phyloP scores from a whole-genome alignment of 495 filamentous ascomycete genomes.

The Tetracladium marchalianum region DNA sequence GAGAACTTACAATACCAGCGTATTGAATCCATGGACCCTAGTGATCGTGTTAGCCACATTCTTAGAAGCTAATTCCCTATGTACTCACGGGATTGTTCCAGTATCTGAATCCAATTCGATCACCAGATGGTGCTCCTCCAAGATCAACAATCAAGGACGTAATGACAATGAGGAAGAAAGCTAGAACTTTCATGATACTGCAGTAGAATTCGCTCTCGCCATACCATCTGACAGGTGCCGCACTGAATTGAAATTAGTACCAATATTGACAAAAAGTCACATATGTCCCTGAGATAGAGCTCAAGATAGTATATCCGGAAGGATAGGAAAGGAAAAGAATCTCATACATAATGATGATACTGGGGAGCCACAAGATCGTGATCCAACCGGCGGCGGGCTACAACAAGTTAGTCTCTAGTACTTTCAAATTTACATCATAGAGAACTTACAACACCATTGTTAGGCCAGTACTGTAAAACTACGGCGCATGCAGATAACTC shows the following conservation, averaged over 20 bases:
- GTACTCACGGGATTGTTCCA: conserved; percentile 56
- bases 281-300: too few species aligned
- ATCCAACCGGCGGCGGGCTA: conserved; percentile 41
- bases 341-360: too few species aligned
- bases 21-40: conserved; percentile 22
- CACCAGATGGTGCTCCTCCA: conserved; percentile 42
- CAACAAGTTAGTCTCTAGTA: too few species aligned
- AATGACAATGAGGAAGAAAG: conserved; percentile 42
- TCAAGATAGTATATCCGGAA: too few species aligned
- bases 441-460: conserved; percentile 4
- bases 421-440: too few species aligned
- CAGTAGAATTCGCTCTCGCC: conserved; percentile 49
- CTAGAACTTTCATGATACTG: conserved; percentile 46
- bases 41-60: conserved; percentile 23
- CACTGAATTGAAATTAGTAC: conserved; percentile 40
- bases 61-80: not conserved
- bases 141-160: conserved; percentile 43
- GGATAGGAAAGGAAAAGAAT: too few species aligned
- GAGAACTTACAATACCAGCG: not conserved
- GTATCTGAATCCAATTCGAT: conserved; percentile 47
- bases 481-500: conserved; percentile 54
- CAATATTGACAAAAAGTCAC: conserved; percentile 19
- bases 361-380: conserved; percentile 27
- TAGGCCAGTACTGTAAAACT: conserved; percentile 50
- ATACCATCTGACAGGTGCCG: conserved; percentile 43